Evolutionary conservation across 2,329 filamentous ascomycete species (phyloP), one percentile per base, ranked within the genome.

Genomic region (Aspergillus nomiae): DNA sequence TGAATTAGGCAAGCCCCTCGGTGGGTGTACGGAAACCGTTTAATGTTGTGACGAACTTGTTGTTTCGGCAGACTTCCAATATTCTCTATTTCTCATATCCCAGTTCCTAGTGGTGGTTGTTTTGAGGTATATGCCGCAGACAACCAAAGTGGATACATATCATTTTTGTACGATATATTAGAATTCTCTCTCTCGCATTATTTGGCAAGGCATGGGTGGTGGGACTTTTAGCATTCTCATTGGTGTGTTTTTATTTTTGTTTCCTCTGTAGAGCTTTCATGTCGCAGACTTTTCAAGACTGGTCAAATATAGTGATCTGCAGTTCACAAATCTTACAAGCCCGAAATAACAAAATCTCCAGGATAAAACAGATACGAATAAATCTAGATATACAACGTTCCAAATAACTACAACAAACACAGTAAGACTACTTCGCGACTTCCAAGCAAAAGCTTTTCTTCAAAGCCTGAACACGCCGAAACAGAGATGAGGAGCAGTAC

Each of bases 151-250:
- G 48, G 28, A 30, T 51, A 36, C 56, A 60, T 56, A 59, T 50
- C 41, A 41, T 53, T 63, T 59, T 63, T 59, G 58, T 63, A 63
- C 51, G 41, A 63, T 56, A 56, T 41, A 56, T 45, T 59, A 63
- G 56, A 63, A 28, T 43, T 36, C 62, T 60, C 59, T 61, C 32
- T 58, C 62, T 64, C 54, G 54, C 36, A 55, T 60, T 36, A 24
- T 58, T 61, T 55, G 63, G 45, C 56, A 41, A 58, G 46, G 54
- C 32, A 61, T 36, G 32, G 54, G 36, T 21, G 30, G 51, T 55
- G 51, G 51, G 51, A 38, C 19, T 55, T 38, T 21, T 38, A 55
- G 30, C 34, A 38, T 38, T 55, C 14, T 55, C 34, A 55, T 26
- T 26, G 32, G 32, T 55, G 34, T 55, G 34, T 26, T 55, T 26